Evolutionary conservation across 2,329 filamentous ascomycete species (phyloP), one percentile per base, ranked within the genome.

Genomic region (Colletotrichum scovillei): DNA sequence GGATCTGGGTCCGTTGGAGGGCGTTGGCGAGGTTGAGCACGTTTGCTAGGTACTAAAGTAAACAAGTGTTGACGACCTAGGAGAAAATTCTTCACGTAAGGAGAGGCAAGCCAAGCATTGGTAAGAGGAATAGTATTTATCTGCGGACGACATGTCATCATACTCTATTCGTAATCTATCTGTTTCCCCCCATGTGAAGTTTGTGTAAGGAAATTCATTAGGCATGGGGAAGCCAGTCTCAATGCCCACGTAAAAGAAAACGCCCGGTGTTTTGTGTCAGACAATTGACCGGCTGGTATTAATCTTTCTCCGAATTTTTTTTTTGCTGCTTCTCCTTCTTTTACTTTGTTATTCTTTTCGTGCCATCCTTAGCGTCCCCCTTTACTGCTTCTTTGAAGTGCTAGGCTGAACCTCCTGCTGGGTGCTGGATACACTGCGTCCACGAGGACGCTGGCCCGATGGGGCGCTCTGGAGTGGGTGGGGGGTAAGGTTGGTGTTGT

Each of bases 1-100:
- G 4, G 95, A 98, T 76, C 81, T 98, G 72, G 95, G 96, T 0
- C 87, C 90, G 46, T 86, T 87, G 76, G 91, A 92, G 76, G 92
- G 89, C 0, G 87, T 88, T 5, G 82, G 90, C 68, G 86, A 92
- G 78, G 86, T 93, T 65, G 93, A 95, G 83, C 91, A 95, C 82
- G 86, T 95, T 28, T 96, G 94, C 80, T 95, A 83, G 76, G n/a
- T n/a, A 4, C 53, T 22, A 11, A 19, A 30, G 3, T 1, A 5
- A 16, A 5, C 19, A 1, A 11, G 12, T 24, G 32, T 19, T 19
- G 59, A 55, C 16, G 38, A n/a, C 9, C 9, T 6, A 19, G 14
- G 14, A 19, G 0, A 42, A 42, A 42, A 2, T 12, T 14, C 1
- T 1, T 58, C 9, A 58, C 22, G 46, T 58, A 11, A 22, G 2